phyloP scores from a whole-genome alignment of 1,284 basidiomycete species.

The Heimioporus retisporus region DNA sequence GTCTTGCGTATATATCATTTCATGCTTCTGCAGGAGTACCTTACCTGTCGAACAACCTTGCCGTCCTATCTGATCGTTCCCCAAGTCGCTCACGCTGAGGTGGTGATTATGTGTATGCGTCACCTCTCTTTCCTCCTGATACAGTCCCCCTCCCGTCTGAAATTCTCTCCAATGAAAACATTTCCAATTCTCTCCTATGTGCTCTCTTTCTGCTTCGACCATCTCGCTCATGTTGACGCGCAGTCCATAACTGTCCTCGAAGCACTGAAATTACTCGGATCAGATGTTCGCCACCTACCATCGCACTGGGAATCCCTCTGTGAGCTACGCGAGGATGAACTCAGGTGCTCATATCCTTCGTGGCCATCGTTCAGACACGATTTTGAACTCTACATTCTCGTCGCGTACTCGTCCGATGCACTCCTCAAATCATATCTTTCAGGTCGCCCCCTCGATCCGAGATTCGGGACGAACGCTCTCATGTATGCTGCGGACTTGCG shows the following conservation, averaged over 20 bases:
- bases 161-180: background rate
- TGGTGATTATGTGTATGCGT: constrained; percentile 4
- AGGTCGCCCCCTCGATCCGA: background rate
- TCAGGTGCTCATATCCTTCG: constrained; percentile 4
- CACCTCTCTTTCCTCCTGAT: constrained; percentile 2
- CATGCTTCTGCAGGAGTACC: constrained; percentile 5
- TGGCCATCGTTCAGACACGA: constrained; percentile 8
- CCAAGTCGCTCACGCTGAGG: constrained; percentile 4
- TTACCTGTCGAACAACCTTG: background rate
- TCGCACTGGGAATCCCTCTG: constrained; percentile 11
- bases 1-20: no score
- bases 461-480: constrained; percentile 7
- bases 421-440: constrained; percentile 8
- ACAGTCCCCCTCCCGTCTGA: background rate
- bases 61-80: constrained; percentile 1
- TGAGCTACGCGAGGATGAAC: constrained; percentile 4
- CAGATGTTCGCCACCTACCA: constrained; percentile 5
- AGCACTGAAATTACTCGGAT: background rate
- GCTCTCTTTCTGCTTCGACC: constrained; percentile 2
- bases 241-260: background rate
- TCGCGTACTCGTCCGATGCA: background rate
- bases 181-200: constrained; percentile 6
- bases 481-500: constrained; percentile 8
- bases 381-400: constrained; percentile 6
- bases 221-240: constrained; percentile 7